Percentiles rank a stretch among this genome's conserved stretches.
Evolutionary conservation across 75 land plant genomes (phyloP).

Genomic region (Cryptomeria japonica): DNA sequence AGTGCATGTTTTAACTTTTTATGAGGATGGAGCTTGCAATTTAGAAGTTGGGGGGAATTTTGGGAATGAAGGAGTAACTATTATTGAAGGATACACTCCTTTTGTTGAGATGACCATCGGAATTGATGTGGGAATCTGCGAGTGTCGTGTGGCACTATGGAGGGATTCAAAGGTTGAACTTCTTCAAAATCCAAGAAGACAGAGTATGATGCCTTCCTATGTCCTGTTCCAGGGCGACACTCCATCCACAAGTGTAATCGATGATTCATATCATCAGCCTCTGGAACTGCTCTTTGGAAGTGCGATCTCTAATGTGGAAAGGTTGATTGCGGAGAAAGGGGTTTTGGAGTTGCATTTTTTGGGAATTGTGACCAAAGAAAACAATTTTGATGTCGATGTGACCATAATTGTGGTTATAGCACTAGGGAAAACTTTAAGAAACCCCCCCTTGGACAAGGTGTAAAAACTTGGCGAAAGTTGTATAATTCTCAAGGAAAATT

Average conservation of each 20-base stretch:
- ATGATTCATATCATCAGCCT: conserved; percentile 25
- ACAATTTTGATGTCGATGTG: too few relatives aligned
- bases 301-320: conserved; percentile 61
- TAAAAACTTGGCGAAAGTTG: too few relatives aligned
- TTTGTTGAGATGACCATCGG: conserved; percentile 60
- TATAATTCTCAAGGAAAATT: too few relatives aligned
- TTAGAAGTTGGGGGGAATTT: too few relatives aligned
- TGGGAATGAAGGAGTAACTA: too few relatives aligned
- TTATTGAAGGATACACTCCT: not conserved
- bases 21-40: too few relatives aligned
- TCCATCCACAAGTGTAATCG: conserved; percentile 52
- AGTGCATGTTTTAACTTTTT: too few relatives aligned
- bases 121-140: conserved; percentile 65
- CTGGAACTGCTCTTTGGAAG: conserved; percentile 48
- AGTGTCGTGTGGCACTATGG: conserved; percentile 70
- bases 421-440: too few relatives aligned
- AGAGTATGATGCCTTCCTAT: conserved; percentile 48
- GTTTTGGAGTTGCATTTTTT: too few relatives aligned
- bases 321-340: conserved; percentile 65
- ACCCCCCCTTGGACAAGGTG: too few relatives aligned
- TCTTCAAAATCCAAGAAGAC: conserved; percentile 39
- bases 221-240: conserved; percentile 56
- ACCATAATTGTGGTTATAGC: too few relatives aligned
- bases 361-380: too few relatives aligned
- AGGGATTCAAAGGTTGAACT: conserved; percentile 56